Base-by-base conservation (phyloP, 768 basidiomycete genomes). In the Mycena alexandri region DNA sequence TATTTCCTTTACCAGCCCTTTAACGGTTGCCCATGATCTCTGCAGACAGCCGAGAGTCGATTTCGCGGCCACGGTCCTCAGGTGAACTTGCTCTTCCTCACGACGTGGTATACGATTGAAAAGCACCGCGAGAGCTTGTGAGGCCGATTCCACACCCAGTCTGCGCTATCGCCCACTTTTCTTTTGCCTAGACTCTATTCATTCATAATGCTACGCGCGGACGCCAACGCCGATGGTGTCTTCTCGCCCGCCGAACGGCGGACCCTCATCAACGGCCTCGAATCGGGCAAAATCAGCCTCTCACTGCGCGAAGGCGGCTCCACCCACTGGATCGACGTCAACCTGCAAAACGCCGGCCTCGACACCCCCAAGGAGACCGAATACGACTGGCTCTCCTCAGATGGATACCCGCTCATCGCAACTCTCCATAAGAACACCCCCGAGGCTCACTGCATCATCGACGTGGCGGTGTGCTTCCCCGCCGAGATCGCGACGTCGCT, bases 71-170 rank as follows among this genome's bases (percentile, higher is more conserved):
- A 68, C 8, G 63, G 63, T 12, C 25, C 58, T 9, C 70, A 71
- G 36, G 66, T 65, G 4, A 71, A 71, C 59, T 10, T 71, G 48
- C 19, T 67, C 17, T 71, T 57, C 36, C 63, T 71, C 17, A 34
- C 63, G 16, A 71, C 70, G 10, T 71, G 70, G 70, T 71, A 71
- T 47, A 71, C 62, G 7, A 65, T 71, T n/a, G 71, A 71, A 47
- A 69, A 71, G 36, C 71, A 71, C 61, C 71, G 71, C 41, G 68
- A 68, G 43, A 29, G 47, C 43, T 19, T 71, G 64, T 67, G 17
- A 57, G 61, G 6, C 36, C 36, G 22, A 33, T 33, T 46, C 29
- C 7, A n/a, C 38, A 33, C 25, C 5, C 14, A 14, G 22, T 60
- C 12, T 6, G 41, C 25, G 1, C 52, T 36, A 22, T 46, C 10